phyloP scores from a whole-genome alignment of 345 rosid species.

The Syzygium aqueum region DNA sequence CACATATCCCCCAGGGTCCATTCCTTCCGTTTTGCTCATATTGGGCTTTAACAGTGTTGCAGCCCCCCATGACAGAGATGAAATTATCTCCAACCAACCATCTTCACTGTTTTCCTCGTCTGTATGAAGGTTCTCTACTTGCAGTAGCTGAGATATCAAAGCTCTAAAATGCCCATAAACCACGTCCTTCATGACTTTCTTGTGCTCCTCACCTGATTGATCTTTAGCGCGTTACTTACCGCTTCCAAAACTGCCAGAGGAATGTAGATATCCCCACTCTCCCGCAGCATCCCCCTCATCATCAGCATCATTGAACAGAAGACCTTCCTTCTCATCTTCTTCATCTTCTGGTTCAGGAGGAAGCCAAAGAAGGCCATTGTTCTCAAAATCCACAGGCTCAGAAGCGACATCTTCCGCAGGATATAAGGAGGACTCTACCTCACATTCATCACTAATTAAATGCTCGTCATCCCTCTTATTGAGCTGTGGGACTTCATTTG shows the following conservation, averaged over 20 bases:
- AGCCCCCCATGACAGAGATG: constrained; percentile 95
- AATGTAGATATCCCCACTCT: constrained; percentile 66
- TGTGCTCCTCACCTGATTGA: constrained; percentile 65
- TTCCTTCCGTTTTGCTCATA: constrained; percentile 88
- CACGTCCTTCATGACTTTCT: constrained; percentile 76
- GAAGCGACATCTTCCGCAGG: constrained; percentile 32
- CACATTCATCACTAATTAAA: constrained; percentile 42
- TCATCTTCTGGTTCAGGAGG: constrained; percentile 99
- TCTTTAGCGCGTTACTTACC: constrained; percentile 61
- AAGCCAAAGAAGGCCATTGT: constrained; percentile 79
- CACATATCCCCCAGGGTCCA: constrained; percentile 99
- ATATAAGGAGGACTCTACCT: constrained; percentile 35
- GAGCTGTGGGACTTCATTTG: constrained; percentile 38
- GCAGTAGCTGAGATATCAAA: constrained; percentile 80
- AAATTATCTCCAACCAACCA: constrained; percentile 87
- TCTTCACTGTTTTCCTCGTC: constrained; percentile 54
- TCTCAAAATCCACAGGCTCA: constrained; percentile 87
- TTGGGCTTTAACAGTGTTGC: constrained; percentile 91
- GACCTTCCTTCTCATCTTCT: constrained; percentile 80
- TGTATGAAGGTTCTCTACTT: constrained; percentile 73
- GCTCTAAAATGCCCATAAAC: constrained; percentile 98
- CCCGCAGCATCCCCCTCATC: constrained; percentile 68
- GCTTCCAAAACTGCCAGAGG: constrained; percentile 69
- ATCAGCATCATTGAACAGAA: constrained; percentile 56
- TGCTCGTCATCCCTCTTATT: constrained; percentile 41